phyloP scores from a whole-genome alignment of 768 basidiomycete species.

The Rossbeevera mucosa region DNA sequence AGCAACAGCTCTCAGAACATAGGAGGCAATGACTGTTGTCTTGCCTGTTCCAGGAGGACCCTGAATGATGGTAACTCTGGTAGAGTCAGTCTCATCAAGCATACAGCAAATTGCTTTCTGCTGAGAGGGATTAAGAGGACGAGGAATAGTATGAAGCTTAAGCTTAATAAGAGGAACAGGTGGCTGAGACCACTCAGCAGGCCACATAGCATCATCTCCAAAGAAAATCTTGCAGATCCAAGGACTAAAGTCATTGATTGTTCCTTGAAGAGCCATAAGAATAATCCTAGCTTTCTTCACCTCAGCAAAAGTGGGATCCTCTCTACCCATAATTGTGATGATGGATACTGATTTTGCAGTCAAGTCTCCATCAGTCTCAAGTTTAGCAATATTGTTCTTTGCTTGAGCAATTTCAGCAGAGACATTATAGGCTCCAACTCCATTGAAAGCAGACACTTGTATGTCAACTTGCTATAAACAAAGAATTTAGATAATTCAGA shows the following conservation, averaged over 20 bases:
- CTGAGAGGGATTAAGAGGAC: conserved; percentile 40
- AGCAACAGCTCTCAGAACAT: conserved; percentile 45
- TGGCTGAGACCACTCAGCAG: conserved; percentile 29
- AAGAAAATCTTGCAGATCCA: conserved; percentile 38
- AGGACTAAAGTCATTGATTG: conserved; percentile 28
- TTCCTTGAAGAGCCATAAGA: conserved; percentile 35
- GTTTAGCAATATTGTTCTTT: conserved; percentile 12
- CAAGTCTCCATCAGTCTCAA: conserved; percentile 24
- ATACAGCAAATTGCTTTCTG: conserved; percentile 33
- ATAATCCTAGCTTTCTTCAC: conserved; percentile 32
- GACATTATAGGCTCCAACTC: conserved; percentile 22
- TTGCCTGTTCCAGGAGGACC: conserved; percentile 72
- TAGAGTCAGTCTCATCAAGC: conserved; percentile 33
- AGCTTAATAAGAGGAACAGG: conserved; percentile 16
- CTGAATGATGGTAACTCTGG: conserved; percentile 35
- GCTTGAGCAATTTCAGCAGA: conserved; percentile 16
- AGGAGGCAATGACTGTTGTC: conserved; percentile 67
- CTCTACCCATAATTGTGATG: conserved; percentile 51
- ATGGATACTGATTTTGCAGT: conserved; percentile 29
- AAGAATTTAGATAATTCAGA: neutral
- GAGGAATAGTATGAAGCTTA: conserved; percentile 11
- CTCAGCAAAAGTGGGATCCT: conserved; percentile 57
- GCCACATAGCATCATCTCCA: conserved; percentile 34
- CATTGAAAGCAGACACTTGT: conserved; percentile 18
- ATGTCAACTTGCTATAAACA: conserved; percentile 17